Evolutionary conservation across 306 rosid species (phyloP).

Genomic region (Lathyrus tuberosus): DNA sequence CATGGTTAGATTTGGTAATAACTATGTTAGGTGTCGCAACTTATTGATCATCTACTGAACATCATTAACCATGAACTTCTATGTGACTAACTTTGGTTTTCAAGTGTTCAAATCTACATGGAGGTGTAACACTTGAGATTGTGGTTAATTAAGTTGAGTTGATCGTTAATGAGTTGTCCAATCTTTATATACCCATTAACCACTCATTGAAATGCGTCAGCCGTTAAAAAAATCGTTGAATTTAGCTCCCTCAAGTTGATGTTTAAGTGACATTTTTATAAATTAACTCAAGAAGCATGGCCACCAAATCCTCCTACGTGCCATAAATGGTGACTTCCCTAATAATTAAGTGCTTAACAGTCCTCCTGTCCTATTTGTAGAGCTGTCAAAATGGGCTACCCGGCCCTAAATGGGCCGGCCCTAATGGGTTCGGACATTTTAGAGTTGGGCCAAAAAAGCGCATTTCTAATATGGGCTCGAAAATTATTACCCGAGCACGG

Average conservation of each 20-base stretch:
- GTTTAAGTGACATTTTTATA: background rate
- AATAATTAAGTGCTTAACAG: background rate
- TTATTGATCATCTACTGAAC: background rate
- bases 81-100: background rate
- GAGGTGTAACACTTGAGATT: background rate
- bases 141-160: background rate
- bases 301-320: slow-evolving; percentile 13
- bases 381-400: too few relatives aligned
- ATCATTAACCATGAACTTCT: background rate
- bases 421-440: too few relatives aligned
- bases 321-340: slow-evolving; percentile 22
- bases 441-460: too few relatives aligned
- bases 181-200: background rate
- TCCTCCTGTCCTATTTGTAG: background rate
- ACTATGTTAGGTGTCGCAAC: background rate
- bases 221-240: background rate
- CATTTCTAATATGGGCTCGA: too few relatives aligned
- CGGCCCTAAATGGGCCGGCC: too few relatives aligned
- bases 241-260: background rate
- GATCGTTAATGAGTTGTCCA: background rate
- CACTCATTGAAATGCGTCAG: background rate
- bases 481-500: too few relatives aligned
- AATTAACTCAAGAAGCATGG: background rate
- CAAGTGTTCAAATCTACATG: background rate
- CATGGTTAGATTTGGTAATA: background rate